Base-by-base conservation (phyloP, 148 eudicot genomes). In the Fagopyrum tataricum region DNA sequence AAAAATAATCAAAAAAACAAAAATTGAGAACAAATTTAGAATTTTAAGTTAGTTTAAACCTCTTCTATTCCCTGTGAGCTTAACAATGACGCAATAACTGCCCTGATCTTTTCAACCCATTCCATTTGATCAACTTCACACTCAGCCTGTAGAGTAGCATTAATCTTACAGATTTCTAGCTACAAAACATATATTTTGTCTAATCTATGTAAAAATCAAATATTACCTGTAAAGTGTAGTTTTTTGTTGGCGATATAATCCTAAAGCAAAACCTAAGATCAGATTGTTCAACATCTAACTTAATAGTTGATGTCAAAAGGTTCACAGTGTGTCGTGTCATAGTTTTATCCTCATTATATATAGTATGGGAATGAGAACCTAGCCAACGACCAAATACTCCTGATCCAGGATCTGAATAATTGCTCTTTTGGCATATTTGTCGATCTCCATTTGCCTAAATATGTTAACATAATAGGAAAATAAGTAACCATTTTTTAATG, bases 191-290 rank as follows among this genome's bases (percentile, higher is more conserved):
- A 12, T 13, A 10, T 46, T 46, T 46, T 10, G 15, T 2, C 43
- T 9, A 37, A 62, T 62, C 68, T 12, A 62, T 62, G 17, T 62
- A 13, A 5, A 59, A 6, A 31, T 31, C 23, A 55, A n/a, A 55
- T 20, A 31, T 14, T 15, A 70, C 98, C 97, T 95, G 98, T 83
- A 95, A 87, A 58, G 96, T 91, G 79, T 91, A 95, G 61, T 79
- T 89, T 77, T 95, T 95, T 73, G 89, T 73, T 24, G 98, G 98
- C 70, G 98, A 95, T 72, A 95, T 90, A 73, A 95, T 91, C 84
- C 93, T 83, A 84, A 95, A 95, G 82, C 97, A 95, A 79, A 95
- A 91, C 79, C 97, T 87, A 72, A 91, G 82, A 84, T 95, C 98
- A 43, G 93, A 79, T 79, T 91, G 96, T 24, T 95, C 98, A 18